Base-by-base conservation (phyloP, 768 basidiomycete genomes). In the Kwoniella mangroviensis region DNA sequence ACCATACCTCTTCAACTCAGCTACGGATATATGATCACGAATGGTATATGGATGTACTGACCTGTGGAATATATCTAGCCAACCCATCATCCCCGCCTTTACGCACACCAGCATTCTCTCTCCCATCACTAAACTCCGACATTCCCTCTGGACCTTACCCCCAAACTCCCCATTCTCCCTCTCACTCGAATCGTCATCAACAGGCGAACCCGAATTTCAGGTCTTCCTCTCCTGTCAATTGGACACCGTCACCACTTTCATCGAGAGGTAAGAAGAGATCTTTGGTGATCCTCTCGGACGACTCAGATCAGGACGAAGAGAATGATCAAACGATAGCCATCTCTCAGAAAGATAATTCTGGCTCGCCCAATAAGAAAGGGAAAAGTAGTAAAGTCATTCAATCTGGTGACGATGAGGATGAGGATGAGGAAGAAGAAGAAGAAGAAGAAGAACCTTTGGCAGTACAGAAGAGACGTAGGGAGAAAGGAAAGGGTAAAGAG, bases 61-160 rank as follows among this genome's bases (percentile, higher is more conserved):
- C 34, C 34, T 34, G 34, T 34, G 34, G 34, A 34, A 6, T 34
- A 34, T 22, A 19, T 59, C 21, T 42, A 68, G 67, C 67, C 26
- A 60, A 52, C 1, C 67, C 59, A 28, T 68, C 67, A 19, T 63
- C 67, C 5, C 58, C 57, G 10, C 53, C 67, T 5, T 22, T 68
- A 11, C 59, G 54, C 4, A 68, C 67, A 26, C 67, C 67, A 41
- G 67, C 56, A 7, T 68, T 62, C 57, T 68, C 67, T 42, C 24
- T 54, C 7, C 60, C 59, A 1, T 61, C 60, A 11, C 60, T 61
- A 3, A 54, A 58, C 22, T 68, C 67, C 22, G 67, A 68, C 53
- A 21, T 68, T 1, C 67, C 60, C 3, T 68, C 67, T 13, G 58
- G 67, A 4, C 59, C 68, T 11, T 64, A 63, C 21, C 68, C 68